Evolutionary conservation across 2,329 filamentous ascomycete species (phyloP), one percentile per base, ranked within the genome.

Genomic region (Rhinocladiella similis): DNA sequence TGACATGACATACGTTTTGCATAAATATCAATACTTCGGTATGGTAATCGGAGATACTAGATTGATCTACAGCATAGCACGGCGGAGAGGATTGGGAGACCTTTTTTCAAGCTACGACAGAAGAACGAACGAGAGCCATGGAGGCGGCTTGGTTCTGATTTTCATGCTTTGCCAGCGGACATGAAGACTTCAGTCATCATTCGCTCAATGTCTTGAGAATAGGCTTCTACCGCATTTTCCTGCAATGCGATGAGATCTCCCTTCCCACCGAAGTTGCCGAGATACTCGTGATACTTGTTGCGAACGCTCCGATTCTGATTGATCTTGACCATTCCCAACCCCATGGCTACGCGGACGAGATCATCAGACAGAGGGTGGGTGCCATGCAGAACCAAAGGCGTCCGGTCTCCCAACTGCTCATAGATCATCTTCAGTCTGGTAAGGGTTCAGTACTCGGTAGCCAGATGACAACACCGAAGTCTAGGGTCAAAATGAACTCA

Each of bases 381-480:
- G 1, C 66, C 66, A 25, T 68, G 63, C 13, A 63, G 54, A 2
- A 53, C 63, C 1, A 65, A 33, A 1, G 62, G 62, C 5, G 43
- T 62, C 4, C 5, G 43, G 36, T 52, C 39, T 46, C 36, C 20
- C 19, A 35, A 16, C 36, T 52, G 36, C 18, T 75, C 70, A 56
- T 79, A 73, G 50, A 85, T 80, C 2, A 70, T 69, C 48, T 72
- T 66, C 53, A 83, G 38, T 22, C 53, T 80, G 0, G 83, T 79
- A 0, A 56, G 25, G 20, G 4, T 25, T 25, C 22, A 25, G 22
- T 7, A 4, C 7, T 25, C 22, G 22, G 22, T 25, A 25, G 22
- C 22, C 22, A 25, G 22, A 25, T 25, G n/a, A n/a, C n/a, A 25
- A 25, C 22, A 25, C 22, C 52, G 47, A 14, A 55, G 36, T 13